phyloP scores from a whole-genome alignment of 306 rosid species.

The barrel medic (Medicago truncatula) region MtrunA17r5.0-ANR NC_053044.1:56121001-56121500 shows the following conservation, averaged over 20 bases:
- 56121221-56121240: slow-evolving; percentile 50
- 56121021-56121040: slow-evolving; percentile 46
- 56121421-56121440: not conserved
- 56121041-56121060: slow-evolving; percentile 42
- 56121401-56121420: slow-evolving; percentile 29
- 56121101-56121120: slow-evolving; percentile 70
- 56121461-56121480: not conserved
- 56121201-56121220: slow-evolving; percentile 67
- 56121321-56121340: slow-evolving; percentile 46
- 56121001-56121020: slow-evolving; percentile 58
- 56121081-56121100: slow-evolving; percentile 59
- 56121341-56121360: slow-evolving; percentile 50
- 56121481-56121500: not conserved
- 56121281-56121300: slow-evolving; percentile 44
- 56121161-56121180: slow-evolving; percentile 64
- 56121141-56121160: slow-evolving; percentile 75
- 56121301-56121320: slow-evolving; percentile 63
- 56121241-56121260: slow-evolving; percentile 47
- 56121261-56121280: slow-evolving; percentile 58
- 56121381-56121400: slow-evolving; percentile 42
- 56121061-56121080: slow-evolving; percentile 73
- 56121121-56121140: slow-evolving; percentile 74
- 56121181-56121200: slow-evolving; percentile 61
- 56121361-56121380: slow-evolving; percentile 44
- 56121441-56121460: not conserved